Evolutionary conservation across 2,329 filamentous ascomycete species (phyloP).

Genomic region (Pyrenophora graminea): DNA sequence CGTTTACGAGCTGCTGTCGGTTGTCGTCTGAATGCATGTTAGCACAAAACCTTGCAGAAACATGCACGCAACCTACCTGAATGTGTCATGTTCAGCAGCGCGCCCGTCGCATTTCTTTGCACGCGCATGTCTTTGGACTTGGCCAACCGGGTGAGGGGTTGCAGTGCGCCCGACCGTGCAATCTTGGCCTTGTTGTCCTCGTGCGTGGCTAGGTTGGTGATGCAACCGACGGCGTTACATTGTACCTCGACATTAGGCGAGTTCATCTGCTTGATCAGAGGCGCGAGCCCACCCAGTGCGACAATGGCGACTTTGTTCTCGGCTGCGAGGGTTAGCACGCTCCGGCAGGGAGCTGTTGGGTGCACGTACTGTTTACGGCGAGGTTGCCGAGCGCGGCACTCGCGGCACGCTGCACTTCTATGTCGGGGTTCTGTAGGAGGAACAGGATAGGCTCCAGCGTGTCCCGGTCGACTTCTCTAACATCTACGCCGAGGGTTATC

Average conservation of each 20-base stretch:
- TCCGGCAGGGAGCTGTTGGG: background rate
- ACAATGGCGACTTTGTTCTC: constrained; percentile 99
- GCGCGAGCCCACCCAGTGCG: constrained; percentile 82
- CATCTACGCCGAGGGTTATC: constrained; percentile 65
- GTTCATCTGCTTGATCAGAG: constrained; percentile 97
- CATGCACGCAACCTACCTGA: constrained; percentile 66
- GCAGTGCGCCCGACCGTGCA: constrained; percentile 88
- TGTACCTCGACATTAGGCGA: constrained; percentile 97
- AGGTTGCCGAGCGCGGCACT: constrained; percentile 95
- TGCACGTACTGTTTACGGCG: constrained; percentile 82
- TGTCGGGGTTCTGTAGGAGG: constrained; percentile 90
- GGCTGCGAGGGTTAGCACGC: constrained; percentile 64
- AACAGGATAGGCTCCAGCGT: constrained; percentile 96
- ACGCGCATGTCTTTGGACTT: constrained; percentile 99
- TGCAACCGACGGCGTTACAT: constrained; percentile 98
- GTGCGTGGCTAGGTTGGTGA: constrained; percentile 96
- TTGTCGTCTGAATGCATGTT: constrained; percentile 75
- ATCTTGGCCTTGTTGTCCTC: constrained; percentile 99
- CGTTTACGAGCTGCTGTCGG: constrained; percentile 93
- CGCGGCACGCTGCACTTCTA: constrained; percentile 94
- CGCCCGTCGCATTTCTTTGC: constrained; percentile 94
- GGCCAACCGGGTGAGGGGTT: constrained; percentile 85
- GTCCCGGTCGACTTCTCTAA: constrained; percentile 90
- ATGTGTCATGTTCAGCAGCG: constrained; percentile 98
- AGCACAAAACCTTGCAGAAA: constrained; percentile 17